Evolutionary conservation across 1,139 yeast genomes (phyloP).

Genomic region (Yamadazyma epiphylla): DNA sequence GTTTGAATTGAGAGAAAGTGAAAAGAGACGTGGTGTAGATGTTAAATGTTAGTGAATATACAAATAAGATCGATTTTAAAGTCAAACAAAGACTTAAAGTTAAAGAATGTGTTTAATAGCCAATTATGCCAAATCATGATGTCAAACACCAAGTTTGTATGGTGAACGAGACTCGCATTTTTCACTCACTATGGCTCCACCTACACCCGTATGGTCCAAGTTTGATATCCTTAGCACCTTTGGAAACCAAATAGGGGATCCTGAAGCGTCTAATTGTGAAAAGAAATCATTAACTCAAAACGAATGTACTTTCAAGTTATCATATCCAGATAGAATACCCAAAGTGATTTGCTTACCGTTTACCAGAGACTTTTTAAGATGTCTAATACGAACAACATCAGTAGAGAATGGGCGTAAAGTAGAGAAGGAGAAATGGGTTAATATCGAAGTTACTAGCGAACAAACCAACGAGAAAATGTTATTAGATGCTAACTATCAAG

Average conservation of each 20-base stretch:
- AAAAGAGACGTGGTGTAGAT: constrained; percentile 77
- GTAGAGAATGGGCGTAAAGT: constrained; percentile 24
- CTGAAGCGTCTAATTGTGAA: constrained; percentile 36
- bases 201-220: constrained; percentile 38
- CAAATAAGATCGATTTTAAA: too few relatives aligned
- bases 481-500: constrained; percentile 19
- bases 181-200: constrained; percentile 45
- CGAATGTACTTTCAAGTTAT: constrained; percentile 42
- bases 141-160: too few relatives aligned
- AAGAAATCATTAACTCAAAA: constrained; percentile 45
- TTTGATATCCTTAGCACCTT: constrained; percentile 26
- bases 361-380: constrained; percentile 49
- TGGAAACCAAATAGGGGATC: constrained; percentile 24
- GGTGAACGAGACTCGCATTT: too few relatives aligned
- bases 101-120: too few relatives aligned
- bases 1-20: constrained; percentile 90
- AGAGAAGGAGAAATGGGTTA: constrained; percentile 27
- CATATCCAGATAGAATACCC: constrained; percentile 21
- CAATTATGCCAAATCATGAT: too few relatives aligned
- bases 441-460: constrained; percentile 42
- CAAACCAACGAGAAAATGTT: constrained; percentile 31
- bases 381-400: constrained; percentile 23
- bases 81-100: too few relatives aligned
- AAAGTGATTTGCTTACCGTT: constrained; percentile 53
- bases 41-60: constrained; percentile 64